A percentile compares a stretch with the other conserved stretches of the same genome.
phyloP scores from a whole-genome alignment of 2,329 filamentous ascomycete genomes.

The Penicillium glabrum region DNA sequence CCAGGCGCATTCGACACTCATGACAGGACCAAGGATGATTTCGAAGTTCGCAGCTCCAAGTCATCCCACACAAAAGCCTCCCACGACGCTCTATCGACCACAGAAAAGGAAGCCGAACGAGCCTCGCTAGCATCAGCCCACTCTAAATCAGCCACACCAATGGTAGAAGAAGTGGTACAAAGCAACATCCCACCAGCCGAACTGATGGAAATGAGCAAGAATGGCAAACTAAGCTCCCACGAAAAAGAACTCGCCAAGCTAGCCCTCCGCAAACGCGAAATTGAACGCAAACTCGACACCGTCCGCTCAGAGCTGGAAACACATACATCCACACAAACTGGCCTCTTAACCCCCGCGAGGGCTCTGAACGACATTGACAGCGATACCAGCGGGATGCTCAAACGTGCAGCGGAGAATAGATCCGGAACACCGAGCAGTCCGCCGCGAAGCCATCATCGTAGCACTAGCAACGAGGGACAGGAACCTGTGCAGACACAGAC shows the following conservation, averaged over 20 bases:
- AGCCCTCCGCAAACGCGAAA: conserved; percentile 38
- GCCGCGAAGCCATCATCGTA: conserved; percentile 12
- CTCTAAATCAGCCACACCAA: conserved; percentile 19
- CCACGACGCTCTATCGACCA: neutral
- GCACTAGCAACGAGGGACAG: conserved; percentile 16
- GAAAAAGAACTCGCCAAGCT: conserved; percentile 47
- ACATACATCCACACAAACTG: conserved; percentile 14
- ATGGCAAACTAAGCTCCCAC: conserved; percentile 34
- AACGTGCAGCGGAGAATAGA: conserved; percentile 18
- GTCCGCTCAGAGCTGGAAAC: conserved; percentile 36
- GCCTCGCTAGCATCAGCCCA: conserved; percentile 18
- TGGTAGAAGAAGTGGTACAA: conserved; percentile 17
- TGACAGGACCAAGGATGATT: neutral
- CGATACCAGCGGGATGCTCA: conserved; percentile 18
- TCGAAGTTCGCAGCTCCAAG: neutral
- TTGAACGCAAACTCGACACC: conserved; percentile 39
- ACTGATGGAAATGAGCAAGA: conserved; percentile 27
- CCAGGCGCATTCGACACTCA: neutral
- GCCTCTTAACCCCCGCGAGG: conserved; percentile 3
- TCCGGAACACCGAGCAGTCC: conserved; percentile 13
- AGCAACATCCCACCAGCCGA: conserved; percentile 24
- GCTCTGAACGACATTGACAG: conserved; percentile 17
- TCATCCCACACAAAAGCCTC: neutral
- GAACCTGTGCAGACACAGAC: conserved; percentile 4
- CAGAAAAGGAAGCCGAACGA: conserved; percentile 11